phyloP scores from a whole-genome alignment of 2,329 filamentous ascomycete genomes.

The Fusarium solani-melongenae region DNA sequence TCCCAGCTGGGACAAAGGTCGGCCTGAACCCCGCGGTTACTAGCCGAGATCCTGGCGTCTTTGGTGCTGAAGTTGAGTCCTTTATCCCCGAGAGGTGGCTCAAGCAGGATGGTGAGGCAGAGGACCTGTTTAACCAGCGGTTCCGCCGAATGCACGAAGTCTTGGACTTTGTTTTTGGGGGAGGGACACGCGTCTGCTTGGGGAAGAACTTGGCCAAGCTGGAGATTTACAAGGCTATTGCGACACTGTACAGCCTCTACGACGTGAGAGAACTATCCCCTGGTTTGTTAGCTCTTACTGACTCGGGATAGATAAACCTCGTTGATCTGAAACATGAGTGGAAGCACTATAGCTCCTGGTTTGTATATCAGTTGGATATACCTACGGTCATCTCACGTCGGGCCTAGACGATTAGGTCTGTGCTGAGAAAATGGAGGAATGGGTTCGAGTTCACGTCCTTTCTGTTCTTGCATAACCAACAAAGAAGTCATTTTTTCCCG shows the following conservation, averaged over 20 bases:
- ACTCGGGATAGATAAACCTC: neutral
- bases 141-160: neutral
- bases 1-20: neutral
- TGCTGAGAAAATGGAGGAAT: too few species aligned
- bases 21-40: neutral
- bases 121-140: neutral
- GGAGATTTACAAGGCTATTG: conserved; percentile 5
- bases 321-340: neutral
- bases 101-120: neutral
- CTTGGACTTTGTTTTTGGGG: neutral
- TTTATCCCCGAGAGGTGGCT: conserved; percentile 9
- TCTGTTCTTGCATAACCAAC: too few species aligned
- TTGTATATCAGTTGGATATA: neutral
- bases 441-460: too few species aligned
- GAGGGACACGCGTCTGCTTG: neutral
- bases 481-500: too few species aligned
- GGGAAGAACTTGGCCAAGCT: conserved; percentile 4
- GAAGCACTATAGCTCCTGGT: neutral
- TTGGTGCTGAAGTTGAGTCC: neutral
- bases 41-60: neutral
- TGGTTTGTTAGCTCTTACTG: neutral
- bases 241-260: neutral
- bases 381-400: neutral
- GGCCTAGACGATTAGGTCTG: neutral
- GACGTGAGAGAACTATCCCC: neutral